Evolutionary conservation across 768 basidiomycete species (phyloP), one percentile per base, ranked within the genome.

Genomic region (Phylloporus arenicola): DNA sequence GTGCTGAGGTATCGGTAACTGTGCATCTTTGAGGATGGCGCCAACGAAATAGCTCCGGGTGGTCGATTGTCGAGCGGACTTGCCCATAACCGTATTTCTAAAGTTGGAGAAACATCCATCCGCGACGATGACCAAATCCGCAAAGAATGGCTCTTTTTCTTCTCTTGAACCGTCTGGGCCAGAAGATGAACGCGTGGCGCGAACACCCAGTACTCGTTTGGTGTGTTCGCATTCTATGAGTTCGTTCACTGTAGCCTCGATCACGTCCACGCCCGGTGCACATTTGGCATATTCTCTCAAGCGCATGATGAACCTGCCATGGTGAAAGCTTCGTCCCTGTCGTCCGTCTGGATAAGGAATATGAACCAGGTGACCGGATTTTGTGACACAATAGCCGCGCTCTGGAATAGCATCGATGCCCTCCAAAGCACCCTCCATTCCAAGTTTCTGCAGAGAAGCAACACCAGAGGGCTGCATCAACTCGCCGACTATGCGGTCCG

Each of bases 81-180:
- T 59, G 47, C 80, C 80, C 76, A 85, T 77, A n/a, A 92, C 81
- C 2, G 72, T 53, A 11, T 68, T 75, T 44, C 95, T 78, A 75
- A 99, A 94, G 62, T 94, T 96, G 4, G 91, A 94, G 70, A 90
- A 90, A 67, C 92, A 96, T 0, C 95, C 95, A 64, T 99, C 95
- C 4, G 94, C 92, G 51, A 97, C 71, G 63, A 98, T 71, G 40
- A 92, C 88, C 45, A 99, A 67, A 56, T 86, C 82, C 0, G 89
- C 92, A 51, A 73, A 76, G 60, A 84, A 83, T 0, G 75, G 62
- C 52, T 82, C 75, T 58, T 80, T 78, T 53, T 74, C 73, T 20
- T 53, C 56, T 13, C 67, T 65, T 16, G 53, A 61, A 43, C 69
- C 63, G 45, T 65, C 63, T 27, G 46, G 53, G 22, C 37, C 52